Evolutionary conservation across 805 yeast genomes (phyloP).

Genomic region (Metschnikowia lunata): DNA sequence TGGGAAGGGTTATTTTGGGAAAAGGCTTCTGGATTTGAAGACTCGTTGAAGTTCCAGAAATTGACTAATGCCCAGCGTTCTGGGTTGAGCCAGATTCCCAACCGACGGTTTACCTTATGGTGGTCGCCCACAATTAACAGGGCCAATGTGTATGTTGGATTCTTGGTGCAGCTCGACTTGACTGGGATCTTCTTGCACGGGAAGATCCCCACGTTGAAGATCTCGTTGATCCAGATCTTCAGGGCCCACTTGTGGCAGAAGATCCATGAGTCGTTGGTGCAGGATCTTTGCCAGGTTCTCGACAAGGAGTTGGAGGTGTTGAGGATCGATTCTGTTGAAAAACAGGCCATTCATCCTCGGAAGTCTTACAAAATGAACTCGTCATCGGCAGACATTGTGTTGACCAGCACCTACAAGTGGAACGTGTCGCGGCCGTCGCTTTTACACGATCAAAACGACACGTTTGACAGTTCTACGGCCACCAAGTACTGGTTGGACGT

Average conservation of each 20-base stretch:
- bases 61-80: conserved; percentile 96
- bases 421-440: conserved; percentile 76
- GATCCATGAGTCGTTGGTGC: conserved; percentile 92
- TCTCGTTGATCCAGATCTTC: conserved; percentile 91
- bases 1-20: conserved; percentile 99
- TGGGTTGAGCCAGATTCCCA: conserved; percentile 96
- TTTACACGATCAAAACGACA: conserved; percentile 66
- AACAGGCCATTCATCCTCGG: conserved; percentile 92
- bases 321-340: conserved; percentile 80
- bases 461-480: conserved; percentile 51
- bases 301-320: conserved; percentile 82
- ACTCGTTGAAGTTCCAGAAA: conserved; percentile 88
- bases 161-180: conserved; percentile 89
- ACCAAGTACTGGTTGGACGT: conserved; percentile 92
- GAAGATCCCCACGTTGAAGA: conserved; percentile 93
- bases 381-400: conserved; percentile 84
- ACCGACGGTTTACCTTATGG: conserved; percentile 95
- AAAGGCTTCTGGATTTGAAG: conserved; percentile 95
- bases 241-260: conserved; percentile 99
- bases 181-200: conserved; percentile 98
- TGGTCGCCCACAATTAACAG: conserved; percentile 99
- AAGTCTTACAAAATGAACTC: conserved; percentile 97
- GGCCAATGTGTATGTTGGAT: conserved; percentile 97
- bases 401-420: conserved; percentile 78
- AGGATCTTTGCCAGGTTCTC: conserved; percentile 86